Base-by-base conservation (phyloP, 1,284 basidiomycete species). In the Kalmanozyma brasiliensis region DNA sequence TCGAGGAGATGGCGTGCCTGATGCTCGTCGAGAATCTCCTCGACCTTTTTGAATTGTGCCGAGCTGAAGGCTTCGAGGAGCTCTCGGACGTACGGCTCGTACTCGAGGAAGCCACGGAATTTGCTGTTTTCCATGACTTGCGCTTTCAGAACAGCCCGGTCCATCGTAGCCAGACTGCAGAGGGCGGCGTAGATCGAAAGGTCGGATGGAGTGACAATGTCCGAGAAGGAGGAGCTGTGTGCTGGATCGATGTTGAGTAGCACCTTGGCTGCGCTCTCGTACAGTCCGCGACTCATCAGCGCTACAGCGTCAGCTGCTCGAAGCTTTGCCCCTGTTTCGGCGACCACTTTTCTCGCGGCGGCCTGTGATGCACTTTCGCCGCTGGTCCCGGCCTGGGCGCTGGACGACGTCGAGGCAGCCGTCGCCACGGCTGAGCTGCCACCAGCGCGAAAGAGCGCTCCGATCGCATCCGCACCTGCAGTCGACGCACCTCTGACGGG, bases 181-280 rank as follows among this genome's bases (percentile, higher is more conserved):
- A 94, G 83, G 0, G 88, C 88, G 8, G 89, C 90, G 77, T 92
- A 94, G 34, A 93, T 87, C 3, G 91, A 91, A 40, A 94, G 88
- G 78, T 94, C 93, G 1, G 87, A 87, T 0, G 89, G 86, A 1
- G 90, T 86, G 38, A 93, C 84, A 38, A 93, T 85, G 88, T 92
- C 62, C 4, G 43, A 32, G 17, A 71, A 42, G 17, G 58, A 58
- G 24, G 37, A 40, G 26, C 55, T 45, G 36, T 58, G 49, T 2
- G 43, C 44, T 8, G 62, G 51, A n/a, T 90, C 90, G 3, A 90
- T 83, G 59, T 87, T 88, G 44, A 92, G 80, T 79, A 94, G 89
- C 4, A 85, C 82, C 40, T 84, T 83, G 0, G 91, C 91, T 0
- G 92, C 92, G 67, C 89, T 88, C 65, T 91, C 89, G 77, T 91